Evolutionary conservation across 805 yeast genomes (phyloP), one percentile per base, ranked within the genome.

Genomic region (Saccharomycopsis babjevae): DNA sequence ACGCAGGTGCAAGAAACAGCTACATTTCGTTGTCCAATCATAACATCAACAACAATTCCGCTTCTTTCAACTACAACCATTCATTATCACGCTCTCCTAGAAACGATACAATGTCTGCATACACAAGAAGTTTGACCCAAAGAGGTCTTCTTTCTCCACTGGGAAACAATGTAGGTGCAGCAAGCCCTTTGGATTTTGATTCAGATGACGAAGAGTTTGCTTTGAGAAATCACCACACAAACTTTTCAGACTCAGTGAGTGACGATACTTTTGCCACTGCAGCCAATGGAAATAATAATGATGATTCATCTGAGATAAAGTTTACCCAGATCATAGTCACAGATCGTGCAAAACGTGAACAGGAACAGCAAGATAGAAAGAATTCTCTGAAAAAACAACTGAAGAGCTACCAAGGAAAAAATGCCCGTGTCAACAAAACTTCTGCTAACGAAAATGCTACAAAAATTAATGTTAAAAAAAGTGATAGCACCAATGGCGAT

Each of bases 321-420:
- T 62, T 62, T 46, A 60, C 60, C 38, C 64, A 62, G 50, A 59
- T 62, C 16, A 59, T 62, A 4, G 54, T 52, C 18, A 62, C 64
- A 8, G 57, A 59, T 50, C 57, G 52, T 43, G 64, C 62, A 13
- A 55, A 38, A 28, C 36, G 58, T 4, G 58, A 56, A 22, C 58
- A 40, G 28, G 52, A 56, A 40, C 25, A 43, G 20, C 38, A 34
- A 20, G 43, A 10, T 38, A 42, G 16, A 20, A 40, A 42, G 39
- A 25, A 5, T 38, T 16, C 13, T 13, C n/a, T 5, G 16, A 56
- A 56, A 13, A 42, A 18, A 38, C 40, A 32, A 18, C 20, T 11
- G 30, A 34, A 18, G 20, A 55, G 8, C 5, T 40, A 8, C 4
- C 10, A 16, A 5, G 32, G 30, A 36, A 11, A 18, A 55, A 20